Evolutionary conservation across 2,329 filamentous ascomycete genomes (phyloP).

Genomic region (Bisporella sp.): DNA sequence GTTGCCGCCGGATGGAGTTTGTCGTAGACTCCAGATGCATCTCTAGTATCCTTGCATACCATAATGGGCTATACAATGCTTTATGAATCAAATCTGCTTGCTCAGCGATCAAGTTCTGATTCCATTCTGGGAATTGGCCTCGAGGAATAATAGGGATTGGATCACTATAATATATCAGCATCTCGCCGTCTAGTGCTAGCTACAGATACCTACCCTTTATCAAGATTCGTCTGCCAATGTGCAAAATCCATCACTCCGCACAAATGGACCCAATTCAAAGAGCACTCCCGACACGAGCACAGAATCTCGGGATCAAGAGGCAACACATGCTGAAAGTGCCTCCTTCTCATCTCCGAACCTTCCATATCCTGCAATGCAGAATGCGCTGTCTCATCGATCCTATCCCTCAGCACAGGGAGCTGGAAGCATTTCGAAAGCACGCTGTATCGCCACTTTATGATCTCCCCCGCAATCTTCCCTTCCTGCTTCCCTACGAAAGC

Average conservation of each 20-base stretch:
- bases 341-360: conserved; percentile 37
- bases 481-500: conserved; percentile 39
- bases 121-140: conserved; percentile 43
- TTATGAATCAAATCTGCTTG: conserved; percentile 38
- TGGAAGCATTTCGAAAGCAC: conserved; percentile 45
- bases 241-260: conserved; percentile 48
- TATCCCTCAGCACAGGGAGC: conserved; percentile 37
- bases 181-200: neutral
- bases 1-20: conserved; percentile 38
- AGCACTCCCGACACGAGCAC: conserved; percentile 51
- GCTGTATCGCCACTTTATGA: conserved; percentile 41
- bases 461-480: conserved; percentile 32
- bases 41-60: conserved; percentile 43
- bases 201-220: neutral
- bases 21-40: conserved; percentile 40
- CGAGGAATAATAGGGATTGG: conserved; percentile 45
- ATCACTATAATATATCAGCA: conserved; percentile 34
- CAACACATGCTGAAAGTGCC: conserved; percentile 45
- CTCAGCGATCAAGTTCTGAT: conserved; percentile 34
- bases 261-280: conserved; percentile 49
- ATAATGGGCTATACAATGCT: conserved; percentile 40
- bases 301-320: conserved; percentile 37
- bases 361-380: conserved; percentile 27
- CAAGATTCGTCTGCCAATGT: conserved; percentile 44
- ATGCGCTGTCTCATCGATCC: conserved; percentile 31